Conservation (phyloP, 139 green algal genomes). For the Dunaliella primolecta region DNA sequence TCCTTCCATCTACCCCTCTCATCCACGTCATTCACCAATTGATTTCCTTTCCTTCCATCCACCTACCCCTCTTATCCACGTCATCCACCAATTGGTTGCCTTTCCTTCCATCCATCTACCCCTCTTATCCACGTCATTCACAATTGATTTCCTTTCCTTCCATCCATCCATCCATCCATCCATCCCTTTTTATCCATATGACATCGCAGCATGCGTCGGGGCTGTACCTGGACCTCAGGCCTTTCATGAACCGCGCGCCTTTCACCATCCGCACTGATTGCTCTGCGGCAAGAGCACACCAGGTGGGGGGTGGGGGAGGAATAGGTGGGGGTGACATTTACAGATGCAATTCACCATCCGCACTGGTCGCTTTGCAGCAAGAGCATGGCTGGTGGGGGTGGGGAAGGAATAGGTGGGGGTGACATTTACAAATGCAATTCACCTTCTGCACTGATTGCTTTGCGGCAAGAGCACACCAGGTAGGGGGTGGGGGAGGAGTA, state of each 20-base stretch:
- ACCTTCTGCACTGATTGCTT: neutral
- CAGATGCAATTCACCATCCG: slow-evolving; percentile 36
- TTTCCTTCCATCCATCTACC: no score
- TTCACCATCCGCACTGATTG: slow-evolving; percentile 54
- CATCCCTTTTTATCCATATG: no score
- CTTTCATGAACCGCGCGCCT: slow-evolving; percentile 78
- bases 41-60: no score
- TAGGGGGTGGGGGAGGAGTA: neutral
- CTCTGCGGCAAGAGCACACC: slow-evolving; percentile 51
- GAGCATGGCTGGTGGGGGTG: slow-evolving; percentile 56
- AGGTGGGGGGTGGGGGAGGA: slow-evolving; percentile 39
- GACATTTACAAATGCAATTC: neutral
- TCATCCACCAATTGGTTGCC: no score
- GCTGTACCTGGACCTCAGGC: slow-evolving; percentile 77
- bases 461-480: neutral
- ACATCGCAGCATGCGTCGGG: neutral
- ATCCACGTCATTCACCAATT: no score
- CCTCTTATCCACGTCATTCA: no score
- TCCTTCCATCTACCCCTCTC: no score
- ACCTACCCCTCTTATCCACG: no score
- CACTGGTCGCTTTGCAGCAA: slow-evolving; percentile 45
- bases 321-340: neutral
- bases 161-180: no score
- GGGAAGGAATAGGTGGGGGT: neutral
- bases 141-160: no score